Evolutionary conservation across 2,329 filamentous ascomycete species (phyloP), one percentile per base, ranked within the genome.

Genomic region (Phialocephala sp.): DNA sequence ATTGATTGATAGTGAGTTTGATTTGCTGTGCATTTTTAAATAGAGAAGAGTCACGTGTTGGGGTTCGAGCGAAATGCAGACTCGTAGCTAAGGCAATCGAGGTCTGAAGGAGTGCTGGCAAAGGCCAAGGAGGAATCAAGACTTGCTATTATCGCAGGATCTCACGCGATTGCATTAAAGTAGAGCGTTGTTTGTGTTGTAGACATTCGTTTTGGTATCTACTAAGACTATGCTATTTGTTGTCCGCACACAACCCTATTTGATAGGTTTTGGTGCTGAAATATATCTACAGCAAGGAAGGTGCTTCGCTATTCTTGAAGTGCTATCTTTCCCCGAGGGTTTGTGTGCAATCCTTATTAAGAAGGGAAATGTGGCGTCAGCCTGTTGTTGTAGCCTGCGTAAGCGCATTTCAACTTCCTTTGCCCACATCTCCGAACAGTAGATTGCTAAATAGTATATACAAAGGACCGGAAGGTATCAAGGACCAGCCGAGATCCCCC

Each of bases 221-320:
- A 35, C 11, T 18, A 12, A 32, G 32, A 18, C 50, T 54, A 54
- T 32, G 50, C 50, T 54, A 54, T 32, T 6, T 54, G 12, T 9
- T 20, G 20, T 22, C 45, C n/a, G 20, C 24, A 32, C 57, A 47
- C 57, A 59, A 43, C 32, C 57, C 57, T 20, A 59, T 59, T 27
- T 47, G 15, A 14, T 20, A 32, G 37, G 57, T 47, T 47, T 45
- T 47, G 57, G 22, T 47, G 24, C 24, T 35, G 2, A 32, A 18
- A 59, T 27, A 45, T 11, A 20, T 39, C 35, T 36, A 39, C 57
- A 18, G 45, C 39, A 47, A 59, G 24, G 20, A 47, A 35, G 57
- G 47, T 59, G 6, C 41, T 32, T 35, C 57, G 8, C 24, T 12
- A 27, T 35, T n/a, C 50, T 54, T 32, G 50, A 32, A 27, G 1